These are phyloP conservation scores for Rhizopus sp. DNA, from an alignment of 371 early-diverging fungal genomes.

Conservation along the genomic window DNA sequence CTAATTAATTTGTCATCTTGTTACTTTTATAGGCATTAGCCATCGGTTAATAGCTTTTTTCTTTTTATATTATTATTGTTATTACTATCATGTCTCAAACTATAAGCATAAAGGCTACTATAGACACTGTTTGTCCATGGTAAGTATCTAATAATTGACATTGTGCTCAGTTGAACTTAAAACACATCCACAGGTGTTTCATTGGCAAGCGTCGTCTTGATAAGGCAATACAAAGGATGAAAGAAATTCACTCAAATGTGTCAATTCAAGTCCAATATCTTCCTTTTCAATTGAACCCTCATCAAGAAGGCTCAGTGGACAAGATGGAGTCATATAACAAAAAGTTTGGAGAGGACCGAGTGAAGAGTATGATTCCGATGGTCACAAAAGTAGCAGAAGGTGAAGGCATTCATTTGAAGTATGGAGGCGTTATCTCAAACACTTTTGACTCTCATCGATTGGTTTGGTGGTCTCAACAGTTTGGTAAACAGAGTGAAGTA, in stretches of 20 bases:
- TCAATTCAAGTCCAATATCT: slow-evolving; percentile 57
- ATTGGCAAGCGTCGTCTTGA: slow-evolving; percentile 71
- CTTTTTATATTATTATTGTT: neutral
- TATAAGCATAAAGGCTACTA: slow-evolving; percentile 52
- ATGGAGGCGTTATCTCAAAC: slow-evolving; percentile 65
- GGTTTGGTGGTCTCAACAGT: slow-evolving; percentile 55
- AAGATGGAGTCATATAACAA: slow-evolving; percentile 42
- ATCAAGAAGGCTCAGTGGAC: slow-evolving; percentile 27
- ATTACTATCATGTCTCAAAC: slow-evolving; percentile 22
- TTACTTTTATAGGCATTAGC: neutral
- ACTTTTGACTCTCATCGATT: slow-evolving; percentile 73
- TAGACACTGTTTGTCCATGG: slow-evolving; percentile 68
- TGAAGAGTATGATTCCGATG: slow-evolving; percentile 46
- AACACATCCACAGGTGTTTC: slow-evolving; percentile 49
- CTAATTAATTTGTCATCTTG: neutral
- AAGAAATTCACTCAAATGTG: slow-evolving; percentile 49
- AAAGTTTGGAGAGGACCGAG: slow-evolving; percentile 63
- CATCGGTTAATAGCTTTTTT: neutral
- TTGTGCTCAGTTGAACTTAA: neutral
- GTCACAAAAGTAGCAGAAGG: slow-evolving; percentile 55
- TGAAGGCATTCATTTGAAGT: slow-evolving; percentile 64
- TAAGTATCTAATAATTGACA: neutral
- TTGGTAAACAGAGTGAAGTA: slow-evolving; percentile 57
- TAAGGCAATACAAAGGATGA: slow-evolving; percentile 57
- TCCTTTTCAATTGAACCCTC: slow-evolving; percentile 67